Percentiles rank a stretch among this genome's conserved stretches.
Evolutionary conservation across 2,329 filamentous ascomycete genomes (phyloP).

Genomic region (Canariomyces notabilis): DNA sequence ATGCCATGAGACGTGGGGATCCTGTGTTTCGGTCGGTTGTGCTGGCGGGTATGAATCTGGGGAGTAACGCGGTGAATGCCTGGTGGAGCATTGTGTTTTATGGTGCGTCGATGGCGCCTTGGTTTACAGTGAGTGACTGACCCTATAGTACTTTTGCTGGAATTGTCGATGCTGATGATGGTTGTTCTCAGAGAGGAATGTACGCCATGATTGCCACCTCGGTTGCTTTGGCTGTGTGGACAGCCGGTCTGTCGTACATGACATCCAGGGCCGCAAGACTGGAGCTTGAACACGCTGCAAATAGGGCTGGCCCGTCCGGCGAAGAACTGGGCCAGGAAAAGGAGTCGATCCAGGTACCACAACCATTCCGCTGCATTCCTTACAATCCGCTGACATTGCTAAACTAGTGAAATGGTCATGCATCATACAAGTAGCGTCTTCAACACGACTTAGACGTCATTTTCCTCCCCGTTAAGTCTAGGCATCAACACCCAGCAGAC

Average conservation of each 20-base stretch:
- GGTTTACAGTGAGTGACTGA: slow-evolving; percentile 50
- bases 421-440: no score
- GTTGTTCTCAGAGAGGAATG: slow-evolving; percentile 52
- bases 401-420: no score
- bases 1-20: slow-evolving; percentile 60
- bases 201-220: slow-evolving; percentile 66
- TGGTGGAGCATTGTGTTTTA: slow-evolving; percentile 74
- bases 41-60: slow-evolving; percentile 67
- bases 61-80: slow-evolving; percentile 63
- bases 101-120: slow-evolving; percentile 59
- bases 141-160: not conserved
- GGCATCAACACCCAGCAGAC: no score
- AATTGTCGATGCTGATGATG: slow-evolving; percentile 8
- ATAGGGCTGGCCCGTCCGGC: not conserved
- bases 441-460: no score
- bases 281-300: not conserved
- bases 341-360: not conserved
- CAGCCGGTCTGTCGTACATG: slow-evolving; percentile 46
- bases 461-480: no score
- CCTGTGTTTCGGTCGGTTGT: slow-evolving; percentile 60
- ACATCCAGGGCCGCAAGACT: slow-evolving; percentile 21
- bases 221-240: slow-evolving; percentile 57
- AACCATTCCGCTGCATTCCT: no score
- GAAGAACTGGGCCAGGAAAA: not conserved
- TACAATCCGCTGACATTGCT: no score